Base-by-base conservation (phyloP, 129 eudicot genomes). In the Kitagawia praeruptora region DNA sequence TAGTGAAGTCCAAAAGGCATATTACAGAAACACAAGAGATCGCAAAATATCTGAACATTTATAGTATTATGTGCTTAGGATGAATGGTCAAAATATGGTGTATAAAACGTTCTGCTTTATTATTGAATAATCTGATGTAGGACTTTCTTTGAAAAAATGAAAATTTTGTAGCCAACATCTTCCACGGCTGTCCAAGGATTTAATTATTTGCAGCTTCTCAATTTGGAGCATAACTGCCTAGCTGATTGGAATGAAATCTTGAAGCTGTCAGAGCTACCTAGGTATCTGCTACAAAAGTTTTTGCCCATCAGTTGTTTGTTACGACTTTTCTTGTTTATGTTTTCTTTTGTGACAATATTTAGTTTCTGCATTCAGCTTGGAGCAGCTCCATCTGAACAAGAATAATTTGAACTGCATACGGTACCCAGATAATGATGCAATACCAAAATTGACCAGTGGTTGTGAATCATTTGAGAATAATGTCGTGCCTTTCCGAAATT, bases 301-400 rank as follows among this genome's bases (percentile, higher is more conserved):
- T 91, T 64, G 27, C 76, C 79, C 64, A 42, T 85, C 21, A 27
- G 23, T 31, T 67, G 23, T 34, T 34, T 31, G 21, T 67, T 15
- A 14, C 8, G 2, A 66, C 54, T 51, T 44, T 75, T 77, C 72
- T 75, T 66, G 15, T 11, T 38, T 25, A 27, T 3, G 19, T 66
- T 27, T 80, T 42, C 41, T 45, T 75, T 58, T 74, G 42, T 74
- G 42, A 51, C 45, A 48, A 16, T 25, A 74, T 76, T 27, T 79
- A 76, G 78, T 80, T 78, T 64, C 46, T 86, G 27, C 78, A 4
- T 86, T 77, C 84, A 95, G 98, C 75, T 89, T 95, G 92, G 93
- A 90, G 94, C 93, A 90, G 89, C 91, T 95, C 83, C 88, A 90
- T 82, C 75, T 95, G 89, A 95, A 92, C 86, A 90, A 90, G 81